Evolutionary conservation across 345 rosid genomes (phyloP), one percentile per base, ranked within the genome.

Genomic region (Barbarea vulgaris): DNA sequence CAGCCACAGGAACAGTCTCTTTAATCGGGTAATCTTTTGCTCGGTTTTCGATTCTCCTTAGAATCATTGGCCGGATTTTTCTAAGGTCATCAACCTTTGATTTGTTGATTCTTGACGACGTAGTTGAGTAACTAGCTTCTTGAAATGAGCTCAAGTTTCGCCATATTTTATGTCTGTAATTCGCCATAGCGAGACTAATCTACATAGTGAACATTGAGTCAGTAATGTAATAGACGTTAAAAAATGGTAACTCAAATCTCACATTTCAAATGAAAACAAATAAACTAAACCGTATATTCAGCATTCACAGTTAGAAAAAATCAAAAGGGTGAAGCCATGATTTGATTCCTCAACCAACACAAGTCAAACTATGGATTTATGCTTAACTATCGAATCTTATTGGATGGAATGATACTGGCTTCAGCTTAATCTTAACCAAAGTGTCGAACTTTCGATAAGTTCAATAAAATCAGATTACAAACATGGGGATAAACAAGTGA

Each of bases 41-140:
- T 68, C 93, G 81, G n/a, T 81, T 75, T 74, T 90, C 84, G 6
- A 95, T 85, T 80, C 97, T 83, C 72, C 83, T 78, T n/a, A 77
- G 76, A 76, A 95, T 92, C 96, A 95, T 87, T 5, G 96, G 92
- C 77, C 97, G 51, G 60, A 89, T 72, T 77, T 87, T 87, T 78
- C 84, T 85, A 67, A 87, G 80, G 77, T 89, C 87, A 15, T 69
- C 42, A 57, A 57, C 71, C 69, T 81, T 81, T 1, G 90, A 67
- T 77, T 87, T 82, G 81, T 85, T 91, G 72, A 63, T 77, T 72
- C 87, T 81, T 19, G 69, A 68, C 30, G 77, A 73, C 10, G 19
- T 42, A 48, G 69, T 56, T 68, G 67, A 77, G 67, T 58, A 72
- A 37, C 58, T 55, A 50, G 72, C 69, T 75, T 48, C 41, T 1